Base-by-base conservation (phyloP, 129 eudicot genomes). In the Sambucus nigra region DNA sequence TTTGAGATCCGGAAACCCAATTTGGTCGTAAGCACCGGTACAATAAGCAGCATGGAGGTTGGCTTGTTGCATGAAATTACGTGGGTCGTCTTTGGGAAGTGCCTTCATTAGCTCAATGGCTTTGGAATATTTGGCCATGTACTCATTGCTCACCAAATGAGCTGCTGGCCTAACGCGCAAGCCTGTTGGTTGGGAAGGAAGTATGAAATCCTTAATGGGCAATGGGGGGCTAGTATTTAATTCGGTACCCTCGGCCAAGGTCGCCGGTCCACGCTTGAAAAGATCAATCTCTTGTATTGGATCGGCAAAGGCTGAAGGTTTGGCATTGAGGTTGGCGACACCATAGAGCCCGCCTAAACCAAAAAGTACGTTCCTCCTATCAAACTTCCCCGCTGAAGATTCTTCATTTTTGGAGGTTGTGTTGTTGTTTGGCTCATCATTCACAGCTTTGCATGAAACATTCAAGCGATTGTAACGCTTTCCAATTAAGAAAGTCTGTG, bases 31-130 rank as follows among this genome's bases (percentile, higher is more conserved):
- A 3, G 61, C 78, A 0, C 75, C 69, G 10, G 67, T 58, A 20
- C 78, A 75, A 15, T 65, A 75, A 19, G 81, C 81, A 5, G 76
- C 69, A 27, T 75, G 81, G 31, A 75, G 52, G 3, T 61, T 65
- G 0, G 81, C 76, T 60, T 75, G 81, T 41, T 24, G 50, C 0
- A 5, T 28, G 59, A 75, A 75, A 19, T 64, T 75, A 0, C 61
- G 81, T 0, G 81, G 81, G 31, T 75, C 63, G 7, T 65, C 69
- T 0, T 51, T 60, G 0, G 78, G 78, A 11, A 76, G 75, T 1
- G 59, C 72, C 20, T 68, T 41, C 78, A 76, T 76, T 3, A 57
- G 53, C 20, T 31, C 22, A n/a, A 72, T 48, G 8, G 83, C 83
- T 9, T 14, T 45, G n/a, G 25, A 18, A 25, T 55, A 77, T 20